Conservation (phyloP, 116 monocot species). For the Dioscorea cayenensis region DNA sequence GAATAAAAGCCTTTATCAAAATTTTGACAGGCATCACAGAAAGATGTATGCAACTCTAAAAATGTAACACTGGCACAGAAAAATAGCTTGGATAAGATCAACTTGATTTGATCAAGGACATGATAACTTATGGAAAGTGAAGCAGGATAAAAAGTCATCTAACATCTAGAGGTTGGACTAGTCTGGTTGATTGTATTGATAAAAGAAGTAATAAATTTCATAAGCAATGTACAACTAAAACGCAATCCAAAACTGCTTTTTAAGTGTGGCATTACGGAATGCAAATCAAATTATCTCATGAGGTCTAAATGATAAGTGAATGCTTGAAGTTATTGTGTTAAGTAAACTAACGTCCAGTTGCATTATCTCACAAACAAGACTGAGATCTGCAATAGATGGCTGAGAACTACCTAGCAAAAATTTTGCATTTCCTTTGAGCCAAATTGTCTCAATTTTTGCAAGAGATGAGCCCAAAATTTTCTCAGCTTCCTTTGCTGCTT, state of each 20-base stretch:
- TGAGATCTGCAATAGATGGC: constrained; percentile 97
- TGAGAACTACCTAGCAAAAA: constrained; percentile 65
- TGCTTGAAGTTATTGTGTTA: not conserved
- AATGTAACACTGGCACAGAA: not conserved
- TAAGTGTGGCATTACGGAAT: not conserved
- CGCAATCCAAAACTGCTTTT: too few relatives aligned
- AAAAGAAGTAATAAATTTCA: too few relatives aligned
- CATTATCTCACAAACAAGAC: constrained; percentile 94
- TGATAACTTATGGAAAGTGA: too few relatives aligned
- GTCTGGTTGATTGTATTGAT: too few relatives aligned
- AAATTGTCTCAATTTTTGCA: constrained; percentile 53
- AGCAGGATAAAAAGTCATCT: too few relatives aligned
- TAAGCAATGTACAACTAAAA: too few relatives aligned
- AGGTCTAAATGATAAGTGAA: too few relatives aligned
- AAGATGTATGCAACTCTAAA: not conserved
- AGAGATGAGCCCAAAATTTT: constrained; percentile 54
- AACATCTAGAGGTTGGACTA: too few relatives aligned
- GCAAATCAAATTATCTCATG: not conserved
- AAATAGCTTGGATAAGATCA: too few relatives aligned
- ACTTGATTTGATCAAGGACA: too few relatives aligned
- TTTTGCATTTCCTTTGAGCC: constrained; percentile 76
- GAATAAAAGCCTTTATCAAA: not conserved
- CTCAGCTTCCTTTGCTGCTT: constrained; percentile 56
- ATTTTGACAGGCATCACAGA: not conserved
- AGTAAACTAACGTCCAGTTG: constrained; percentile 69